Evolutionary conservation across 345 rosid genomes (phyloP).

Genomic region (Syzygium aromaticum): DNA sequence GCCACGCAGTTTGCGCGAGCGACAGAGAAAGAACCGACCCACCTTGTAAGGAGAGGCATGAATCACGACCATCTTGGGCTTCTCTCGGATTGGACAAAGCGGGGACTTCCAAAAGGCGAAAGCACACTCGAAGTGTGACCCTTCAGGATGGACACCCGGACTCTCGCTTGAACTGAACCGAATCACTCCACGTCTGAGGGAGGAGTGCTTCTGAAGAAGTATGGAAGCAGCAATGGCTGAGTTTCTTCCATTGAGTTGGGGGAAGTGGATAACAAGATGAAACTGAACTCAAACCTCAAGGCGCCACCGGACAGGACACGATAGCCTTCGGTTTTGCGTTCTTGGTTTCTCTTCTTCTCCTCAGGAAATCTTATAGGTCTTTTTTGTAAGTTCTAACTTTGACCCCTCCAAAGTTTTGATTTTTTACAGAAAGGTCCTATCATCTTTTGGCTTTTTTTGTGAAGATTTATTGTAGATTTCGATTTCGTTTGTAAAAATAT

Average conservation of each 20-base stretch:
- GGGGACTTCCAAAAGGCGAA: background rate
- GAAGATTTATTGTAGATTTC: background rate
- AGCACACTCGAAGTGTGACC: background rate
- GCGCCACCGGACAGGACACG: background rate
- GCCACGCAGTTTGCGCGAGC: background rate
- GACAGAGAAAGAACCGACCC: conserved; percentile 14
- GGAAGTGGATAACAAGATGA: background rate
- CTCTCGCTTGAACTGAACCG: background rate
- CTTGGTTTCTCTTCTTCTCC: background rate
- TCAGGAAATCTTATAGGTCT: background rate
- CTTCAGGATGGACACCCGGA: background rate
- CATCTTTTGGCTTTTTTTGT: background rate
- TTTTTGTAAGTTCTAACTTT: background rate
- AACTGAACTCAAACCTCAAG: background rate
- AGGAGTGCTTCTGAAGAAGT: background rate
- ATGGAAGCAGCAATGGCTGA: background rate
- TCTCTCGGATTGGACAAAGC: background rate
- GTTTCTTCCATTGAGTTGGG: background rate
- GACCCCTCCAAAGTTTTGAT: background rate
- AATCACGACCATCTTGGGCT: conserved; percentile 28
- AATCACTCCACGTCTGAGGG: background rate
- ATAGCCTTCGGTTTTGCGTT: background rate
- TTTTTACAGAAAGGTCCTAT: background rate
- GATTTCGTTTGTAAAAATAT: background rate
- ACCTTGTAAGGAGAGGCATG: conserved; percentile 51